A percentile compares a stretch with the other conserved stretches of the same genome.
Evolutionary conservation across 2,329 filamentous ascomycete species (phyloP).

Genomic region (Fusarium xylarioides): DNA sequence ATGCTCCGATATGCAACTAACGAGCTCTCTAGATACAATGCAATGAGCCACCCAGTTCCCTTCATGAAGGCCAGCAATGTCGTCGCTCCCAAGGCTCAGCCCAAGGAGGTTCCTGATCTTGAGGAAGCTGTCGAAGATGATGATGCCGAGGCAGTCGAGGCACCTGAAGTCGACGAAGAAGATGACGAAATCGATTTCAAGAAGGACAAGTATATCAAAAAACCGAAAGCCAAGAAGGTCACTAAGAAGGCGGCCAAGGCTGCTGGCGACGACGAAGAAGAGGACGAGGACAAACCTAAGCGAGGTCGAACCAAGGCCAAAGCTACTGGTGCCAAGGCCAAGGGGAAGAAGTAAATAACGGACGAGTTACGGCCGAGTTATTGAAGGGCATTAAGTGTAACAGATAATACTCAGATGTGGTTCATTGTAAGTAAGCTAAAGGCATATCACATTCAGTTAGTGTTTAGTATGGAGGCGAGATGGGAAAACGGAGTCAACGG

Average conservation of each 20-base stretch:
- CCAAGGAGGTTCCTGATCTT: constrained; percentile 85
- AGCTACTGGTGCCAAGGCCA: constrained; percentile 54
- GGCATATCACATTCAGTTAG: not conserved
- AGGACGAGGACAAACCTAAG: constrained; percentile 58
- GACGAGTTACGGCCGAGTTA: not conserved
- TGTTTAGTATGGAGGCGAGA: constrained; percentile 8
- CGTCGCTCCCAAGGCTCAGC: constrained; percentile 73
- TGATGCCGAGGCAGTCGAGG: constrained; percentile 69
- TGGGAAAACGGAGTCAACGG: constrained; percentile 21
- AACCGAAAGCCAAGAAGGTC: constrained; percentile 76
- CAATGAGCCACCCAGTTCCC: constrained; percentile 84
- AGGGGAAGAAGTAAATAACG: constrained; percentile 54
- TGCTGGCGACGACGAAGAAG: constrained; percentile 57
- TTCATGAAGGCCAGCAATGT: constrained; percentile 94
- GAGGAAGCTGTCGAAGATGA: constrained; percentile 97
- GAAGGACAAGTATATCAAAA: constrained; percentile 96
- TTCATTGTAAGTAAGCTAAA: not conserved
- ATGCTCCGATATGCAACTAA: constrained; percentile 1
- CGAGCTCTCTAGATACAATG: constrained; percentile 74
- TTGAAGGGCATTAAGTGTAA: not conserved
- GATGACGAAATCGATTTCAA: constrained; percentile 80
- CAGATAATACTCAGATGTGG: constrained; percentile 13
- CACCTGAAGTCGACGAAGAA: constrained; percentile 72
- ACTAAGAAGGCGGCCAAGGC: constrained; percentile 56
- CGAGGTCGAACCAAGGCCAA: constrained; percentile 58